Base-by-base conservation (phyloP, 176 grass and related monocot genomes). In the Eremochloa ophiuroides region DNA sequence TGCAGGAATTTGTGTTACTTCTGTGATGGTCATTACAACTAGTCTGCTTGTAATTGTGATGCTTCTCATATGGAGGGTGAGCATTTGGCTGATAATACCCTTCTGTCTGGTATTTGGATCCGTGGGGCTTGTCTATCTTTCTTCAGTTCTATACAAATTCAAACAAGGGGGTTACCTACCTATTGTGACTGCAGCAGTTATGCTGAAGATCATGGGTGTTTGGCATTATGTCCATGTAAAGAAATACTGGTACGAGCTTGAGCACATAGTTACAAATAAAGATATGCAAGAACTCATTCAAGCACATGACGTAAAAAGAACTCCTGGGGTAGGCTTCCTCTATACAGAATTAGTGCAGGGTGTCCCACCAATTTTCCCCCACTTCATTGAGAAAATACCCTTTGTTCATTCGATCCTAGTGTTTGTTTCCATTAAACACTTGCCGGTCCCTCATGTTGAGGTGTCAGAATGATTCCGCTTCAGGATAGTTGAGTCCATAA, bases 311-410 rank as follows among this genome's bases (percentile, higher is more conserved):
- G 8, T 76, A 20, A 77, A 75, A 59, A 85, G 68, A 47, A 88
- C 74, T 39, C 61, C 83, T 28, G 90, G 90, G 27, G 42, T 92
- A 2, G 74, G 78, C 5, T 76, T 92, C 65, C 66, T 92, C 9
- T 88, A 92, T 31, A 85, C 86, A 18, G 90, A 92, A 50, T 79
- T 92, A 33, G 90, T 88, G 1, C 90, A 92, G 80, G 86, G 86
- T 6, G 34, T 92, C 3, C 75, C 90, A 4, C 90, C 90, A 2
- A 92, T 92, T 65, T 92, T 92, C 8, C 61, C 78, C 16, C 86
- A 92, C 66, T 72, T 88, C 26, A 48, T 87, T 10, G 83, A 86
- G 58, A 92, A 87, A 29, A 55, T 89, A 47, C 83, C 86, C 1
- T 82, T 72, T 34, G 34, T 92, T 6, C 86, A 92, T 74, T 86